Evolutionary conservation across 768 basidiomycete genomes (phyloP).

Genomic region (Mrakia blollopis): DNA sequence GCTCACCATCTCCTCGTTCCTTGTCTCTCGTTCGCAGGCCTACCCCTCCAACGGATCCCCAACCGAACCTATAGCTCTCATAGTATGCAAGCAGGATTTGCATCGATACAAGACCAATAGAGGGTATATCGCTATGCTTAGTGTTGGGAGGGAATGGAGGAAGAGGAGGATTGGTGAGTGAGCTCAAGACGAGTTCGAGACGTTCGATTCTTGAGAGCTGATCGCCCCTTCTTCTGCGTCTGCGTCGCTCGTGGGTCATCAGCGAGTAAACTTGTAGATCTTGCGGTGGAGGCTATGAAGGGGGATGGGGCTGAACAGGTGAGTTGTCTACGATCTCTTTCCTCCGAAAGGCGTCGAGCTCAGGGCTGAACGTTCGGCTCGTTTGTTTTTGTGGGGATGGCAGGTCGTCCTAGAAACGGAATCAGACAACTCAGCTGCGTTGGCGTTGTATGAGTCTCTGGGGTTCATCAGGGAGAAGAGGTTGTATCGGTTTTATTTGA

Average conservation of each 20-base stretch:
- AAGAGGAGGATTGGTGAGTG: conserved; percentile 86
- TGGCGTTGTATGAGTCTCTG: conserved; percentile 81
- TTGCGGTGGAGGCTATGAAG: conserved; percentile 81
- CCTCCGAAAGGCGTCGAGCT: neutral
- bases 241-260: conserved; percentile 42
- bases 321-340: conserved; percentile 37
- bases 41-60: conserved; percentile 52
- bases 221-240: conserved; percentile 30
- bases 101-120: conserved; percentile 69
- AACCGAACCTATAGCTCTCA: conserved; percentile 70
- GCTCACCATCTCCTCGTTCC: conserved; percentile 13
- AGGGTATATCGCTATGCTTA: conserved; percentile 98
- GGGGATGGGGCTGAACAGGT: conserved; percentile 80
- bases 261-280: conserved; percentile 80
- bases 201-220: neutral
- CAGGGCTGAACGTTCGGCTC: conserved; percentile 12
- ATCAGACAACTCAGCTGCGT: conserved; percentile 80
- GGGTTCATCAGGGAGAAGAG: conserved; percentile 96
- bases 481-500: conserved; percentile 89
- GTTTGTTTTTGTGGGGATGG: conserved; percentile 23
- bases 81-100: conserved; percentile 94
- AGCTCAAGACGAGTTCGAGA: neutral
- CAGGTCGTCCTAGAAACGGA: conserved; percentile 95
- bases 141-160: conserved; percentile 74
- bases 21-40: conserved; percentile 49